Percentiles rank a stretch among this genome's conserved stretches.
phyloP scores from a whole-genome alignment of 352 stramenopile genomes.

The Hyaloperonospora arabidopsidis region DNA sequence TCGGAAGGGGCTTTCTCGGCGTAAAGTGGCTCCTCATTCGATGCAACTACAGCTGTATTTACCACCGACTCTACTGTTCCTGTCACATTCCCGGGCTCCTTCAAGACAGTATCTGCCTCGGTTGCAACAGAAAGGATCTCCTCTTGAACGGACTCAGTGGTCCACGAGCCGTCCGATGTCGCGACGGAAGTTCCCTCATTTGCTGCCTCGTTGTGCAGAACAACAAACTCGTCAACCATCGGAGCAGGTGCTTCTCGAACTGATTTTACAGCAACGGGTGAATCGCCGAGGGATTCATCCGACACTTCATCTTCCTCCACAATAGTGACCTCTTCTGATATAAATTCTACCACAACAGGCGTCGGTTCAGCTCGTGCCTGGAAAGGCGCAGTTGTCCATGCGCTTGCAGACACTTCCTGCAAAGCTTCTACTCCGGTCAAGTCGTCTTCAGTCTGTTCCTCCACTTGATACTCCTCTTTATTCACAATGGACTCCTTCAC shows the following conservation, averaged over 20 bases:
- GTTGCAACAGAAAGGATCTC: background rate
- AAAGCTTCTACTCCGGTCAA: slow-evolving; percentile 3
- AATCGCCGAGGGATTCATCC: slow-evolving; percentile 1
- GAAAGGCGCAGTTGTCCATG: slow-evolving; percentile 13
- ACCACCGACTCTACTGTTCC: too few species aligned
- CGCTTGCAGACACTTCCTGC: slow-evolving; percentile 8
- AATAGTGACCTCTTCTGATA: slow-evolving; percentile 10
- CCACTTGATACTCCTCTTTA: background rate
- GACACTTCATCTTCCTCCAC: slow-evolving; percentile 9
- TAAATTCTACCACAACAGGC: slow-evolving; percentile 4
- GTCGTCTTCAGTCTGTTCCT: slow-evolving; percentile 6
- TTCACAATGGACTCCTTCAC: background rate
- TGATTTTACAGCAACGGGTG: background rate
- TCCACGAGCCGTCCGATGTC: slow-evolving; percentile 11
- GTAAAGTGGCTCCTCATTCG: too few species aligned
- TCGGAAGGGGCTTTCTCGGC: too few species aligned
- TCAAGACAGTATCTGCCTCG: too few species aligned
- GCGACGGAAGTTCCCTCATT: slow-evolving; percentile 7
- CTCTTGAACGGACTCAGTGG: slow-evolving; percentile 8
- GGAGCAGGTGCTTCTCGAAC: slow-evolving; percentile 4
- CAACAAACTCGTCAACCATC: slow-evolving; percentile 14
- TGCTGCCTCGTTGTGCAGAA: slow-evolving; percentile 4
- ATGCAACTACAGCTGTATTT: too few species aligned
- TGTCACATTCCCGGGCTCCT: too few species aligned
- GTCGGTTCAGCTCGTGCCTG: slow-evolving; percentile 5